Conservation (phyloP, 805 yeast genomes). For the Suhomyces kilbournensis region DNA sequence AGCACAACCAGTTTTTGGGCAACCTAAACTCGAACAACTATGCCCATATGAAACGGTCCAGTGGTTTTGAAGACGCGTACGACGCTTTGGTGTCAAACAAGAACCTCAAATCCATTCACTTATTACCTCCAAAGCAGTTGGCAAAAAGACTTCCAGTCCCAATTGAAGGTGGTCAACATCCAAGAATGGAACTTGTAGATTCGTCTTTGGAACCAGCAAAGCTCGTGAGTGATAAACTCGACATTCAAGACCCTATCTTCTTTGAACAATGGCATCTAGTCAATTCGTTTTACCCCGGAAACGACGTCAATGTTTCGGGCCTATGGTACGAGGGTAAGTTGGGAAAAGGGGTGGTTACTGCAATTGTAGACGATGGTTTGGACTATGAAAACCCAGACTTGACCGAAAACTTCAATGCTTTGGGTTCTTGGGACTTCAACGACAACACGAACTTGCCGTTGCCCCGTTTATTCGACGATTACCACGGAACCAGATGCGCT, state of each 20-base stretch:
- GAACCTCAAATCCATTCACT: conserved; percentile 49
- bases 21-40: conserved; percentile 30
- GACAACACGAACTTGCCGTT: conserved; percentile 70
- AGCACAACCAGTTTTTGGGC: conserved; percentile 33
- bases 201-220: conserved; percentile 48
- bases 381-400: conserved; percentile 80
- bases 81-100: conserved; percentile 22
- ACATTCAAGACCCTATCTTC: conserved; percentile 82
- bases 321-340: conserved; percentile 81
- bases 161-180: conserved; percentile 6
- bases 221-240: conserved; percentile 50
- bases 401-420: conserved; percentile 58
- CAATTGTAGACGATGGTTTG: conserved; percentile 91
- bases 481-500: conserved; percentile 97
- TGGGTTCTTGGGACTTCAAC: conserved; percentile 94
- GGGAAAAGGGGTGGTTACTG: conserved; percentile 80
- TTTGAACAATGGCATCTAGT: conserved; percentile 87
- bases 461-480: conserved; percentile 78
- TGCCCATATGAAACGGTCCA: conserved; percentile 26
- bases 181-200: conserved; percentile 32
- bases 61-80: conserved; percentile 22
- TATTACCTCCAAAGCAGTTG: conserved; percentile 53
- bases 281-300: conserved; percentile 68
- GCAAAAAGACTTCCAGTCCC: conserved; percentile 58
- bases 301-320: conserved; percentile 83